phyloP scores from a whole-genome alignment of 208 protist species.

The Borovskyia barvae region DNA sequence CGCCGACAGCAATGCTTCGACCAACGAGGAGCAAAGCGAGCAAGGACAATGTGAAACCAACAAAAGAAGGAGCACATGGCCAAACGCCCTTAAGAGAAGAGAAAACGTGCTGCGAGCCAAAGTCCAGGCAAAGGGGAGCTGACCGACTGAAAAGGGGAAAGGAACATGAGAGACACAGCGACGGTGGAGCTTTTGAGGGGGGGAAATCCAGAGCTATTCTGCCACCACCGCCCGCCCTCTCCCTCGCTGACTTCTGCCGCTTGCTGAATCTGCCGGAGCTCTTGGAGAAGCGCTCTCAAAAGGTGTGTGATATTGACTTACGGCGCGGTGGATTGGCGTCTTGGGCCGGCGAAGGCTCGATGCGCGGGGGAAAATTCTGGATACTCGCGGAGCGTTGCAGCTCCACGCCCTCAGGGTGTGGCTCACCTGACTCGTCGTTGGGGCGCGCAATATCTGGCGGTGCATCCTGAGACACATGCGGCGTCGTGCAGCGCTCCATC shows the following conservation, averaged over 20 bases:
- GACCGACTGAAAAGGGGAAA: no score
- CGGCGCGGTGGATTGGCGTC: conserved; percentile 69
- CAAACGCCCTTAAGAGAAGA: no score
- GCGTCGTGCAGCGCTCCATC: conserved; percentile 37
- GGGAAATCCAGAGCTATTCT: no score
- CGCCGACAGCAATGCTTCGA: conserved; percentile 5
- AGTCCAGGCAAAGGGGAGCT: no score
- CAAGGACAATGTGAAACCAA: conserved; percentile 1
- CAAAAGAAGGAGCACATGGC: conserved; percentile 8
- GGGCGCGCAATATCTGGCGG: conserved; percentile 55
- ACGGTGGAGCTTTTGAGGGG: no score
- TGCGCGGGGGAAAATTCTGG: conserved; percentile 51
- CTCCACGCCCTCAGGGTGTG: conserved; percentile 49
- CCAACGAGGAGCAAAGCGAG: background rate
- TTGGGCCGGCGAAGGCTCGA: conserved; percentile 71
- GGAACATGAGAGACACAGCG: no score
- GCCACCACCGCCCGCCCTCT: background rate
- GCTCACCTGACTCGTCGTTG: conserved; percentile 52
- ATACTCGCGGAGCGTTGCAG: conserved; percentile 72
- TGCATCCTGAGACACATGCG: conserved; percentile 34
- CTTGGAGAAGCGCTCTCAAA: no score
- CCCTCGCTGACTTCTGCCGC: background rate
- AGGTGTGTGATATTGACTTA: conserved; percentile 53
- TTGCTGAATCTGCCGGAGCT: no score
- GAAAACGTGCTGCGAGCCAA: no score